phyloP scores from a whole-genome alignment of 176 grass and related monocot species.

The Thalia dealbata region DNA sequence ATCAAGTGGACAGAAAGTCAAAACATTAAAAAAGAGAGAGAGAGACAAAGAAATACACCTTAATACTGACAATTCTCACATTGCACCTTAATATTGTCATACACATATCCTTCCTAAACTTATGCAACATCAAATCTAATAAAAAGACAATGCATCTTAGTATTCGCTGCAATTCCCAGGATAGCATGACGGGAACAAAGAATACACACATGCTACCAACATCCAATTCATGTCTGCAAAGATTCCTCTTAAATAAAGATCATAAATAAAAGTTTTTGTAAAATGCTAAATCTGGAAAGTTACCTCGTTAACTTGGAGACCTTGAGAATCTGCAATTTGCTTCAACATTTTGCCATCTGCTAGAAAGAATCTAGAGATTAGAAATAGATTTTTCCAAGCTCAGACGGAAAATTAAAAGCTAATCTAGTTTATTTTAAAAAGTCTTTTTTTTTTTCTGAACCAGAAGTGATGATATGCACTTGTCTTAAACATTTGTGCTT shows the following conservation, averaged over 20 bases:
- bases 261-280: not conserved
- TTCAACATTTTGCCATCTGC: slow-evolving; percentile 99
- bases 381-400: slow-evolving; percentile 1
- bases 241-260: not conserved
- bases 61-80: too few relatives aligned
- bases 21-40: slow-evolving; percentile 12
- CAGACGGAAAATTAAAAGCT: not conserved
- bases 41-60: too few relatives aligned
- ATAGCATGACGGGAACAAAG: not conserved
- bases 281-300: not conserved
- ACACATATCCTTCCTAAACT: too few relatives aligned
- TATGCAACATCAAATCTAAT: slow-evolving; percentile 2
- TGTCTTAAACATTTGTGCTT: too few relatives aligned
- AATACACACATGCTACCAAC: too few relatives aligned
- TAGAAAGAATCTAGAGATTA: slow-evolving; percentile 13
- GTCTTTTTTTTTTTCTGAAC: too few relatives aligned
- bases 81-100: too few relatives aligned
- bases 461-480: too few relatives aligned
- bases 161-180: not conserved
- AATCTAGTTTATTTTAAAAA: too few relatives aligned
- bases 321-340: slow-evolving; percentile 84
- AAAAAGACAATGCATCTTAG: not conserved
- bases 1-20: slow-evolving; percentile 21
- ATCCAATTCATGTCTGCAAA: not conserved
- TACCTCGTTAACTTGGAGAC: slow-evolving; percentile 97